Evolutionary conservation across 305 asterid species (phyloP).

Genomic region (Fraxinus platypoda): DNA sequence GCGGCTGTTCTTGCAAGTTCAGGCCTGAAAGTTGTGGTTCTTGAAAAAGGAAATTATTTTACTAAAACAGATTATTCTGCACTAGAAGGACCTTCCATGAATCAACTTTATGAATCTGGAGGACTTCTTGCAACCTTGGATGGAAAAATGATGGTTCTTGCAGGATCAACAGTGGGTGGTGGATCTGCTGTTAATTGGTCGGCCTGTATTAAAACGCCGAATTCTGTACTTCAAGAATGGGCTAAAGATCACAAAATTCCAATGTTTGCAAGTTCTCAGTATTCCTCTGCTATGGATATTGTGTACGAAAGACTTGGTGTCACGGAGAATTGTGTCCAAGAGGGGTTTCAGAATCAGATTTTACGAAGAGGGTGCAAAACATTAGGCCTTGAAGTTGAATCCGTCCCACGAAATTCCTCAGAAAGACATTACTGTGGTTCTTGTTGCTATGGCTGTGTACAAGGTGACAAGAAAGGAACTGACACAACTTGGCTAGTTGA

Average conservation of each 20-base stretch:
- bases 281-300: constrained; percentile 52
- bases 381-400: constrained; percentile 50
- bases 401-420: constrained; percentile 65
- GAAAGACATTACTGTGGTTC: constrained; percentile 74
- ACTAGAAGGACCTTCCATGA: constrained; percentile 78
- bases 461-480: constrained; percentile 78
- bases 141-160: constrained; percentile 60
- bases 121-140: constrained; percentile 66
- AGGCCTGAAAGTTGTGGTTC: constrained; percentile 72
- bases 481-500: constrained; percentile 90
- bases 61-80: constrained; percentile 57
- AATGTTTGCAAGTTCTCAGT: constrained; percentile 40
- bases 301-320: constrained; percentile 70
- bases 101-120: constrained; percentile 61
- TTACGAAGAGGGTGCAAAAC: constrained; percentile 71
- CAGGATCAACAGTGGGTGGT: constrained; percentile 94
- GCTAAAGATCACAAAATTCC: constrained; percentile 36
- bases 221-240: constrained; percentile 59
- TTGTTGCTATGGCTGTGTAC: constrained; percentile 69
- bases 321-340: constrained; percentile 49
- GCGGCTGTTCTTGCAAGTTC: constrained; percentile 68
- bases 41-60: constrained; percentile 84
- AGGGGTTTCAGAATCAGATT: constrained; percentile 72
- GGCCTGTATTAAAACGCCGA: constrained; percentile 66
- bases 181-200: constrained; percentile 95